Evolutionary conservation across 163 green algal genomes (phyloP).

Genomic region (Chloroidium sp.): DNA sequence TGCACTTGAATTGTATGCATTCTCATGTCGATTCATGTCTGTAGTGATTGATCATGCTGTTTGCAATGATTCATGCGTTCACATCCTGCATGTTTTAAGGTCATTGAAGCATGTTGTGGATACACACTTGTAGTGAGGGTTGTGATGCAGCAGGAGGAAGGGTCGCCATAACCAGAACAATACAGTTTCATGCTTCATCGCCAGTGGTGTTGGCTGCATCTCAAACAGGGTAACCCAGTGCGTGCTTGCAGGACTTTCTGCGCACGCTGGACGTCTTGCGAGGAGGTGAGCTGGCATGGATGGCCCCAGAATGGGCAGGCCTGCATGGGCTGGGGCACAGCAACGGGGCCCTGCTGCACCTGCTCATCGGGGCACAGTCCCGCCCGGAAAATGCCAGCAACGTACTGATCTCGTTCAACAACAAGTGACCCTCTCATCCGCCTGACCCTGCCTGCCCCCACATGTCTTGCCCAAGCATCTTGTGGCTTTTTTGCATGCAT

Average conservation of each 20-base stretch:
- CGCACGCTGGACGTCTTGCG: conserved; percentile 36
- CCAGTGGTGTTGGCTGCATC: not conserved
- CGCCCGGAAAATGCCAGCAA: conserved; percentile 32
- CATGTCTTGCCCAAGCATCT: too few relatives aligned
- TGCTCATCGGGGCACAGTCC: conserved; percentile 45
- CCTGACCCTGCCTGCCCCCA: too few relatives aligned
- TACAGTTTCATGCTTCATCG: too few relatives aligned
- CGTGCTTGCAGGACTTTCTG: conserved; percentile 19
- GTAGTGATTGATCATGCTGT: too few relatives aligned
- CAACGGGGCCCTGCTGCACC: conserved; percentile 71
- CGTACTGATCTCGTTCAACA: conserved; percentile 76
- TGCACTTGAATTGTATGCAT: too few relatives aligned
- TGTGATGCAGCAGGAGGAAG: too few relatives aligned
- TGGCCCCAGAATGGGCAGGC: conserved; percentile 19
- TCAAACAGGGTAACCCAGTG: not conserved
- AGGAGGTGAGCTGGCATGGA: not conserved
- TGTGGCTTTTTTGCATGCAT: too few relatives aligned
- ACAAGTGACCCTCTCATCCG: conserved; percentile 33
- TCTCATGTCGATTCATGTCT: too few relatives aligned
- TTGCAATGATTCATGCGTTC: too few relatives aligned
- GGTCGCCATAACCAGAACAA: not conserved
- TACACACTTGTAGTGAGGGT: too few relatives aligned
- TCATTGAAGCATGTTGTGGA: too few relatives aligned
- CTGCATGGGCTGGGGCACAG: conserved; percentile 66
- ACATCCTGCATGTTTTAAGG: too few relatives aligned